Conservation (phyloP, 148 eudicot genomes). For the Arbutus unedo region DNA sequence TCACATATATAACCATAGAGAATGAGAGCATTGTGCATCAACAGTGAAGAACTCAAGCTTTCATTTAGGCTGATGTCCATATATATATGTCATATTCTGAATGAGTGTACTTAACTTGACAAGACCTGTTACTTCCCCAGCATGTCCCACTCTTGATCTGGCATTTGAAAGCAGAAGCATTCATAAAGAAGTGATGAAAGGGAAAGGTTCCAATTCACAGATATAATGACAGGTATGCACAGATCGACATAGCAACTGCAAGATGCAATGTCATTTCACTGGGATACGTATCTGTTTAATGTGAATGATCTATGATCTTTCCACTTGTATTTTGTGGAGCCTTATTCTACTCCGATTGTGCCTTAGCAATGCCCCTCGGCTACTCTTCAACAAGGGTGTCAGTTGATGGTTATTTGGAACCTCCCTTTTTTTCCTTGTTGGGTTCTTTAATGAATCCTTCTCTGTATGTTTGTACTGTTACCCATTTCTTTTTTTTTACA, state of each 20-base stretch:
- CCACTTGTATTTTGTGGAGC: constrained; percentile 38
- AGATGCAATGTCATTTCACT: neutral
- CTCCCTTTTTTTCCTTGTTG: neutral
- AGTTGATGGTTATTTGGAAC: neutral
- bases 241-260: too few relatives aligned
- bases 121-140: neutral
- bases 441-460: neutral
- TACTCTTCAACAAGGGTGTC: neutral
- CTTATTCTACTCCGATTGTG: constrained; percentile 72
- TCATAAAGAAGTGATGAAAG: neutral
- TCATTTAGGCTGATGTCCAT: neutral
- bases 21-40: neutral
- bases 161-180: neutral
- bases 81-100: neutral
- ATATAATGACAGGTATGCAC: too few relatives aligned
- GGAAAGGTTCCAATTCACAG: neutral
- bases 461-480: neutral
- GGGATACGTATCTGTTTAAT: neutral
- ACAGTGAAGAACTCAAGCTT: neutral
- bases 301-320: neutral
- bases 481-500: neutral
- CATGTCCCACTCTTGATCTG: neutral
- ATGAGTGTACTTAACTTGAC: neutral
- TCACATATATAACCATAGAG: neutral
- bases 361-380: constrained; percentile 24